phyloP scores from a whole-genome alignment of 164 flowering plant species.

The Warburgia ugandensis region DNA sequence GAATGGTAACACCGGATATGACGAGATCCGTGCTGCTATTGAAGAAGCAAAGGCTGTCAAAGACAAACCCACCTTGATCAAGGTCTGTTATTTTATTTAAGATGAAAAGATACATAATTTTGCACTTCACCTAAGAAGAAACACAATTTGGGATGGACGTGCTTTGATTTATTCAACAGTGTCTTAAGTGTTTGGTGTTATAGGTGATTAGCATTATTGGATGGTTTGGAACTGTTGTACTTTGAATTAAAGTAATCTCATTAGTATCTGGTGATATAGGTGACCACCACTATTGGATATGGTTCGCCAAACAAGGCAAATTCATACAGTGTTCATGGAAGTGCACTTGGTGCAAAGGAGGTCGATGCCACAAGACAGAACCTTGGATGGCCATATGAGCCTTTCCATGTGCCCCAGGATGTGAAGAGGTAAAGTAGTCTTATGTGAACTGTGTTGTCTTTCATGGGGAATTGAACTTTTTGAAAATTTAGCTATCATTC shows the following conservation, averaged over 20 bases:
- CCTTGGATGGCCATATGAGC: slow-evolving; percentile 89
- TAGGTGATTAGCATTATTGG: not conserved
- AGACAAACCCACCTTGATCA: slow-evolving; percentile 94
- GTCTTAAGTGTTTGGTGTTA: too few relatives aligned
- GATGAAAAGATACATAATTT: too few relatives aligned
- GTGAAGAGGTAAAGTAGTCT: slow-evolving; percentile 51
- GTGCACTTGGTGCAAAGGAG: slow-evolving; percentile 92
- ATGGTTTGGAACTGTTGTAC: not conserved
- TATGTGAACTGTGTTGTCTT: not conserved
- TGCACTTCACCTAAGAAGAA: too few relatives aligned
- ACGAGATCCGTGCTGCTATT: slow-evolving; percentile 26
- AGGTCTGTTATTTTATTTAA: too few relatives aligned
- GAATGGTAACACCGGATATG: slow-evolving; percentile 20
- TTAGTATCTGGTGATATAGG: not conserved
- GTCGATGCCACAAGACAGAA: slow-evolving; percentile 95
- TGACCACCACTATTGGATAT: slow-evolving; percentile 85
- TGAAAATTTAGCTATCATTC: not conserved
- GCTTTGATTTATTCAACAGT: too few relatives aligned
- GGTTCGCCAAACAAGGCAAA: slow-evolving; percentile 98
- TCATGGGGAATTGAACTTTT: not conserved
- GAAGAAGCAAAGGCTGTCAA: slow-evolving; percentile 29
- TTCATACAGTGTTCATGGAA: slow-evolving; percentile 90
- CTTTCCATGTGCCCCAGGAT: slow-evolving; percentile 96
- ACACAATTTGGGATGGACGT: too few relatives aligned
- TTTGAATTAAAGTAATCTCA: not conserved